Evolutionary conservation across 352 stramenopile species (phyloP), one percentile per base, ranked within the genome.

Genomic region (Globisporangium cederbergense): DNA sequence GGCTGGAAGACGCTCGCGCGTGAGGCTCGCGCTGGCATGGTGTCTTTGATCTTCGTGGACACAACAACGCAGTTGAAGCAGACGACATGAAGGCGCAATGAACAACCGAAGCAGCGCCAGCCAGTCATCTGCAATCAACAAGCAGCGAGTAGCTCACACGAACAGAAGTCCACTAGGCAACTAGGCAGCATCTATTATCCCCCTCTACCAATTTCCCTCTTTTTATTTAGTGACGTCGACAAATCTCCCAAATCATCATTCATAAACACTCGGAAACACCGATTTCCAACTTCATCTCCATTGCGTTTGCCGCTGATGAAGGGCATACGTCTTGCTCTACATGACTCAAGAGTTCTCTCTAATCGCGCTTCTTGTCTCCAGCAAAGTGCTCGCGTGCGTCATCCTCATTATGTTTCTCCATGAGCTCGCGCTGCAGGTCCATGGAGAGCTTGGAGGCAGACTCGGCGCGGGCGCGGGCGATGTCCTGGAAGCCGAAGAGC

Each of bases 401-500:
- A 2, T 76, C 28, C 2, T 68, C 43, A 4, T 38, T 57, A 4
- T 58, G 30, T 9, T 47, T n/a, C 18, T 62, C 53, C 10, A 32
- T 36, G n/a, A 71, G 47, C 18, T 67, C 47, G 38, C 58, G 68
- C 43, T 89, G 71, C n/a, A 86, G 72, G 43, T 88, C 68, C 1
- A 76, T 70, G 14, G 66, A 76, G 16, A 92, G 68, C 70, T 90
- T 81, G 30, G 81, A 89, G 0, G 83, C 83, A 9, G 83, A 92
- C 25, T 75, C 79, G 13, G 81, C 81, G 0, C 83, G 79, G 14
- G 81, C 79, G 6, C 83, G 72, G 16, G 80, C 79, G 54, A 90
- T 86, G 46, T 88, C 77, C 56, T 90, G 80, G 63, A 93, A 89
- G 0, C 81, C 79, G 62, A 93, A 89, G 58, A 89, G 54, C 36